These are phyloP conservation scores for Globisporangium nunn DNA, from an alignment of 352 stramenopile genomes.

Conservation along the genomic window DNA sequence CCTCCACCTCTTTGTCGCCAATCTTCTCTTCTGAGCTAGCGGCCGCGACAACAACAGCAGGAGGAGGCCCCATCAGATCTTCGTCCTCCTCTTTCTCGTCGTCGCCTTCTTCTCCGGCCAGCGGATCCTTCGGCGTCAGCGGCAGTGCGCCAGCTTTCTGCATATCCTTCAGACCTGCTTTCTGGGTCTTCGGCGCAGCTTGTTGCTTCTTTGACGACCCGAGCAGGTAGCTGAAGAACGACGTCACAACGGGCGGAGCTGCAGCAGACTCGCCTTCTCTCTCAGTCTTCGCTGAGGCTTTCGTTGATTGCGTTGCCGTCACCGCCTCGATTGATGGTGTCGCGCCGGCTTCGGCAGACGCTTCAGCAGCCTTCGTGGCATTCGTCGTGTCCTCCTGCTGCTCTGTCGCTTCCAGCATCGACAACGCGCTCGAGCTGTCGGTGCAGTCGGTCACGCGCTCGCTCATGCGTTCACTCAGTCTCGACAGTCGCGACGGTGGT, in stretches of 20 bases:
- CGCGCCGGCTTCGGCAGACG: background rate
- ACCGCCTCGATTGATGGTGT: background rate
- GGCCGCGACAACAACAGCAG: constrained; percentile 1
- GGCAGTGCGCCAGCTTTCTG: constrained; percentile 7
- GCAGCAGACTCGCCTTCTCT: constrained; percentile 3
- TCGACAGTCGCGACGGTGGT: background rate
- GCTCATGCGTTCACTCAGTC: constrained; percentile 1
- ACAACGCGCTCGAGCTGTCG: constrained; percentile 4
- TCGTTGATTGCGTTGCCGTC: background rate
- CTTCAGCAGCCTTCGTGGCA: background rate
- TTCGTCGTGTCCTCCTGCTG: background rate
- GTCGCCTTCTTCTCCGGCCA: constrained; percentile 42
- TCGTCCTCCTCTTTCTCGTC: constrained; percentile 28
- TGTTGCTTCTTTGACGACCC: constrained; percentile 7
- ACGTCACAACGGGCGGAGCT: background rate
- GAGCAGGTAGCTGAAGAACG: constrained; percentile 9
- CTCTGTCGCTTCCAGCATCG: constrained; percentile 4
- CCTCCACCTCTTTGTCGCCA: constrained; percentile 10
- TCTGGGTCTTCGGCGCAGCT: background rate
- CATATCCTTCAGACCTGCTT: constrained; percentile 4
- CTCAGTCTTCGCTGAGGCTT: background rate
- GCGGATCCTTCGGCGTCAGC: constrained; percentile 11
- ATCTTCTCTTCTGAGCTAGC: constrained; percentile 14
- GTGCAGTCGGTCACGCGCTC: constrained; percentile 11
- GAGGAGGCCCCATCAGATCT: background rate